These are phyloP conservation scores for Eucalyptus sp. DNA, from an alignment of 345 rosid genomes.

Conservation along the genomic window DNA sequence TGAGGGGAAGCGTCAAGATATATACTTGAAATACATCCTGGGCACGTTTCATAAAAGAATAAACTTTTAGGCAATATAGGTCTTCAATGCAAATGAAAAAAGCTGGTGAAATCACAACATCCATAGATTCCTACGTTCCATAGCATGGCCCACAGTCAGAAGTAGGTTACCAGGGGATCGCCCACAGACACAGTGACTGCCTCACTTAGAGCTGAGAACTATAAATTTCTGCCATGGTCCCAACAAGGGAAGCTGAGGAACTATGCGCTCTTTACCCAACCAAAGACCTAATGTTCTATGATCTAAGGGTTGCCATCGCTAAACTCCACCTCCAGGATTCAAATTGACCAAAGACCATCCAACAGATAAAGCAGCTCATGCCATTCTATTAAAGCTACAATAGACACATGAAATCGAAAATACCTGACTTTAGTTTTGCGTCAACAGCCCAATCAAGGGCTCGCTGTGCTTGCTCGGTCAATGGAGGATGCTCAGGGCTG, in stretches of 20 bases:
- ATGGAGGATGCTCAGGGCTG: conserved; percentile 83
- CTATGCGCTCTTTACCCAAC: not conserved
- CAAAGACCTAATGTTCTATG: not conserved
- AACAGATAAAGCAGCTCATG: not conserved
- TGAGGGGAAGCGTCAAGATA: not conserved
- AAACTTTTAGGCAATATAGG: not conserved
- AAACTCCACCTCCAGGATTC: not conserved
- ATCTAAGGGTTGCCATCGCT: not conserved
- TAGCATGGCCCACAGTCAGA: not conserved
- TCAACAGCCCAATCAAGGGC: conserved; percentile 86
- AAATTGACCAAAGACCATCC: not conserved
- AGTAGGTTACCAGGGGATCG: not conserved
- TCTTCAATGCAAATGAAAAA: not conserved
- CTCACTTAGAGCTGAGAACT: not conserved
- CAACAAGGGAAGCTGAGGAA: not conserved
- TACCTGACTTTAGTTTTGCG: conserved; percentile 84
- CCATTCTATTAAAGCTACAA: not conserved
- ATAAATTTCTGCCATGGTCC: not conserved
- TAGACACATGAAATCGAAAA: not conserved
- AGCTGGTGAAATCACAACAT: not conserved
- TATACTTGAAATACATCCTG: not conserved
- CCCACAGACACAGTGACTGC: not conserved
- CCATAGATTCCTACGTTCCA: not conserved
- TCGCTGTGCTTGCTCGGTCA: conserved; percentile 73
- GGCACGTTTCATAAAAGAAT: not conserved